phyloP scores from a whole-genome alignment of 2,329 filamentous ascomycete species.

The Verticillium nonalfalfae region DNA sequence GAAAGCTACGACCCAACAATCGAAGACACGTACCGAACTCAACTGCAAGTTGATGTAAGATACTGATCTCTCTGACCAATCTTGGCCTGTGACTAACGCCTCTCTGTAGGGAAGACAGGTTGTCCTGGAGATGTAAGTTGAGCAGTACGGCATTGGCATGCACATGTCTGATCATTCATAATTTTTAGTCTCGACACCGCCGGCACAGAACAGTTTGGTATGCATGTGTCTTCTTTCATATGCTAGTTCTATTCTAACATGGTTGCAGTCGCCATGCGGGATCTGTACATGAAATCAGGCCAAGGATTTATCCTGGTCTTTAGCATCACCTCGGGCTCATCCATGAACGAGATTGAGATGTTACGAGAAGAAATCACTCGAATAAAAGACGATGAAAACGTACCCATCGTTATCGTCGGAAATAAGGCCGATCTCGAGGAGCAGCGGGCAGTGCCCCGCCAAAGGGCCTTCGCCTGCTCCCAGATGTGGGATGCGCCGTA shows the following conservation, averaged over 20 bases:
- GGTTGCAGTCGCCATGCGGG: constrained; percentile 56
- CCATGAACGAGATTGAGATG: constrained; percentile 73
- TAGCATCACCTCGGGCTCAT: constrained; percentile 80
- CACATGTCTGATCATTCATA: background rate
- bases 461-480: constrained; percentile 77
- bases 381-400: constrained; percentile 81
- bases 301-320: constrained; percentile 90
- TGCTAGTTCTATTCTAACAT: background rate
- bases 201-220: constrained; percentile 89
- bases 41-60: constrained; percentile 76
- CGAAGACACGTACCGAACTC: constrained; percentile 70
- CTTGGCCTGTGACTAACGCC: constrained; percentile 1
- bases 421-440: constrained; percentile 91
- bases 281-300: constrained; percentile 89
- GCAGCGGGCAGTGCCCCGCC: constrained; percentile 70
- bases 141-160: background rate
- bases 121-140: constrained; percentile 74
- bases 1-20: constrained; percentile 79
- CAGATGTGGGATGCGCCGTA: constrained; percentile 86
- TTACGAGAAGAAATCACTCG: constrained; percentile 85
- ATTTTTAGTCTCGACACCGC: constrained; percentile 70
- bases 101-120: constrained; percentile 70
- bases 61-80: background rate
- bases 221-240: constrained; percentile 25
- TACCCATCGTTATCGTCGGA: constrained; percentile 84